Evolutionary conservation across 2,329 filamentous ascomycete species (phyloP).

Genomic region (Fusarium oxysporum): DNA sequence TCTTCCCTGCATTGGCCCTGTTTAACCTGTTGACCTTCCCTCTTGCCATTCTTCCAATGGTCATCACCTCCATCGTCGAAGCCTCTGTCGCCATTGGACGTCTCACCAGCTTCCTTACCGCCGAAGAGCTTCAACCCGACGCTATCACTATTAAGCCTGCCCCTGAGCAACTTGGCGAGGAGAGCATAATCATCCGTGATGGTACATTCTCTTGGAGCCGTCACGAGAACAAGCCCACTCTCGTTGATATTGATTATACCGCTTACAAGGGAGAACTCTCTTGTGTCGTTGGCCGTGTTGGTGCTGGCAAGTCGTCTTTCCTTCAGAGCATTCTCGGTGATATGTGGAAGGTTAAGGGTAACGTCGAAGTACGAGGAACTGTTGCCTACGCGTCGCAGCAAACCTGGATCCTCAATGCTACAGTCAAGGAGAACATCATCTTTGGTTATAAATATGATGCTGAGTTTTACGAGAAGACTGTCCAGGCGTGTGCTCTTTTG

Average conservation of each 20-base stretch:
- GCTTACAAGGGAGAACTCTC: constrained; percentile 93
- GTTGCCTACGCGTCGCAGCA: constrained; percentile 94
- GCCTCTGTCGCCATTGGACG: constrained; percentile 91
- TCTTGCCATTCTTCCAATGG: constrained; percentile 93
- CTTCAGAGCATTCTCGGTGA: constrained; percentile 90
- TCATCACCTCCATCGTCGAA: constrained; percentile 96
- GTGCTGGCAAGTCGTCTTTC: constrained; percentile 92
- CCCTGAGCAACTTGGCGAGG: constrained; percentile 82
- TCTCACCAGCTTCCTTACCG: constrained; percentile 84
- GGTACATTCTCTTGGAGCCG: constrained; percentile 96
- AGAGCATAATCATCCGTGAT: constrained; percentile 84
- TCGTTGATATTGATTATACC: constrained; percentile 87
- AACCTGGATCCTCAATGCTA: constrained; percentile 98
- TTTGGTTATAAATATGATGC: constrained; percentile 96
- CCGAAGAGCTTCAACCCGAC: constrained; percentile 90
- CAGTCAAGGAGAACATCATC: constrained; percentile 95
- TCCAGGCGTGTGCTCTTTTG: constrained; percentile 88
- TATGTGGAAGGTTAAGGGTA: constrained; percentile 87
- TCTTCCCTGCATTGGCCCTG: constrained; percentile 90
- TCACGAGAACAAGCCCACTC: constrained; percentile 75
- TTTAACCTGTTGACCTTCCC: constrained; percentile 98
- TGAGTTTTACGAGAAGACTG: constrained; percentile 91
- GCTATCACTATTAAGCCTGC: constrained; percentile 78
- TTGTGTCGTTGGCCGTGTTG: constrained; percentile 94
- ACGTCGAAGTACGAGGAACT: constrained; percentile 83